Conservation (phyloP, 352 stramenopile genomes). For the Blastocystis sp. region DNA sequence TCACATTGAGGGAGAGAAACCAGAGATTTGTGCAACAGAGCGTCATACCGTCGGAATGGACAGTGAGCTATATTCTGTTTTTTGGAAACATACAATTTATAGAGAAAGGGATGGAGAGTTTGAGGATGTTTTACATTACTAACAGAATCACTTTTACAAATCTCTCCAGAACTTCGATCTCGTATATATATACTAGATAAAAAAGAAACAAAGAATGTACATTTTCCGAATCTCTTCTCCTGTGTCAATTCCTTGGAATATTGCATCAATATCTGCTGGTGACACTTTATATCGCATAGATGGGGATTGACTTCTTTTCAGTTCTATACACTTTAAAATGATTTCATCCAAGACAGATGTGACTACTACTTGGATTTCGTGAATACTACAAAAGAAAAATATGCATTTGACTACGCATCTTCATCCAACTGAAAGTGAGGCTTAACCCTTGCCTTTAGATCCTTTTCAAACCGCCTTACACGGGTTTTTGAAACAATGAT, state of each 20-base stretch:
- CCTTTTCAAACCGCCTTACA: background rate
- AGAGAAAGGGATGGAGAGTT: background rate
- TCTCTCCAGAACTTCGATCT: background rate
- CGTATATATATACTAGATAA: background rate
- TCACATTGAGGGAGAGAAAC: background rate
- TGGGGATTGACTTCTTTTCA: background rate
- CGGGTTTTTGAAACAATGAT: background rate
- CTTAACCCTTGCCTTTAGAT: background rate
- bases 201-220: background rate
- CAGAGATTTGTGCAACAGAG: background rate
- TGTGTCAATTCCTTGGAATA: background rate
- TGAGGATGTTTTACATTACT: background rate
- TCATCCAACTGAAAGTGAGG: background rate
- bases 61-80: background rate
- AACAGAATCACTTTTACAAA: background rate
- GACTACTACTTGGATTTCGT: background rate
- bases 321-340: background rate
- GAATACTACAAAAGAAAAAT: background rate
- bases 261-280: background rate
- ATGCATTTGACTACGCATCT: background rate
- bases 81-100: background rate
- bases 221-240: background rate
- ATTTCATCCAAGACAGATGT: background rate
- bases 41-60: constrained; percentile 40
- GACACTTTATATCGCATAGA: background rate